phyloP scores from a whole-genome alignment of 306 rosid species.

The Pueraria montana region DNA sequence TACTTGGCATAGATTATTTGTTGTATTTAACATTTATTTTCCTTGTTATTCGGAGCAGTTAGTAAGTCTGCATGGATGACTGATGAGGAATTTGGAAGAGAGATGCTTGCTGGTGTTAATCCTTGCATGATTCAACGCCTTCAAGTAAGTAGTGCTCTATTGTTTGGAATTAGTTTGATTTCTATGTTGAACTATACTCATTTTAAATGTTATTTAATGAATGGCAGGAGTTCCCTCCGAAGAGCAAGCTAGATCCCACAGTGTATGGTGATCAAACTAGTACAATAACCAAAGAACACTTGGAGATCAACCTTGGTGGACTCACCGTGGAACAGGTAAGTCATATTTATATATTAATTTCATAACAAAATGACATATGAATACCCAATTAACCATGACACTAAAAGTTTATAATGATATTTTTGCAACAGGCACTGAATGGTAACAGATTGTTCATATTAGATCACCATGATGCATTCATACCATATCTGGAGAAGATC shows the following conservation, averaged over 20 bases:
- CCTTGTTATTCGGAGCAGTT: conserved; percentile 47
- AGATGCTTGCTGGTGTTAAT: conserved; percentile 73
- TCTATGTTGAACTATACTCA: neutral
- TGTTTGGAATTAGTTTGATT: neutral
- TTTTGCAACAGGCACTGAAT: conserved; percentile 58
- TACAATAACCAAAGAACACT: conserved; percentile 55
- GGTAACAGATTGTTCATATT: conserved; percentile 63
- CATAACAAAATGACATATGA: neutral
- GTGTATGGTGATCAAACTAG: conserved; percentile 70
- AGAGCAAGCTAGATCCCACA: conserved; percentile 61
- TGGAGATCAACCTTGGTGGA: conserved; percentile 58
- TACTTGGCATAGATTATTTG: neutral
- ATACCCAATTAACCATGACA: neutral
- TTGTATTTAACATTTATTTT: neutral
- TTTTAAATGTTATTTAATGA: neutral
- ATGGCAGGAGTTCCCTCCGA: conserved; percentile 73
- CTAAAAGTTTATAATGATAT: neutral
- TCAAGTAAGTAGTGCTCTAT: conserved; percentile 37
- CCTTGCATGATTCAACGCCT: conserved; percentile 55
- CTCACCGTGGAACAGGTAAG: conserved; percentile 45
- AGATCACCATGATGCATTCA: conserved; percentile 71
- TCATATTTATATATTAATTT: too few species aligned
- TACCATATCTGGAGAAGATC: conserved; percentile 61
- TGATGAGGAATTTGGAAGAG: conserved; percentile 78
- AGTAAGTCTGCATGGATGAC: conserved; percentile 68